Evolutionary conservation across 805 yeast species (phyloP), one percentile per base, ranked within the genome.

Genomic region (Candida dajiaensis): DNA sequence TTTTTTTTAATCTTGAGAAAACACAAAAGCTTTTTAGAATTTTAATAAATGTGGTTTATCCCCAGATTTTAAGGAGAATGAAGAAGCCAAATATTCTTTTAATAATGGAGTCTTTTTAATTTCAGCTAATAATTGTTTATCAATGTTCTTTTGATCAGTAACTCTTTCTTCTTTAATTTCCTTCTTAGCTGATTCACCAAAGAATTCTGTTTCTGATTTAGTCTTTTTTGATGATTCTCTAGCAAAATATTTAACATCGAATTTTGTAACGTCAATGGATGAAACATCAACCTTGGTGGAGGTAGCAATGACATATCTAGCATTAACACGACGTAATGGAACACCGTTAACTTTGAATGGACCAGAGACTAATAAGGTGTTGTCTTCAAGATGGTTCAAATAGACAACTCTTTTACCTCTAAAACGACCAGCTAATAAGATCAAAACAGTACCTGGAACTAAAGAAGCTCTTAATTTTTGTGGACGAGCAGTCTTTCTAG

Each of bases 261-360:
- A 92, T 77, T 92, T 94, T 68, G 89, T 77, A 62, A 87, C 89
- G 67, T 87, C 86, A 61, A 89, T 88, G 59, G 83, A 73, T 49
- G 80, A 78, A 61, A 92, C 84, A 59, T 81, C 74, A 66, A 94
- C 86, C 72, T 80, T 76, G 76, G 99, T 94, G 62, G 97, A 89
- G 69, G 99, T 92, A 67, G 97, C 98, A 77, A 92, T 92, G 64
- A 94, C 99, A 78, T 92, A 94, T 76, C 96, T 88, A 65, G 97
- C 84, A 74, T 92, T 94, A 64, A 92, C 98, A 82, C 97, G 88
- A 85, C 98, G 89, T 74, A 92, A 81, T 73, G 99, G 98, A 63
- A 92, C 99, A 80, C 99, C 99, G 79, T 92, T 92, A 68, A 92
- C 88, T 83, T 94, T 92, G 96, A 92, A 94, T 67, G 99, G 99